These are phyloP conservation scores for Alternaria sp. DNA, from an alignment of 2,329 filamentous ascomycete genomes.

Conservation along the genomic window DNA sequence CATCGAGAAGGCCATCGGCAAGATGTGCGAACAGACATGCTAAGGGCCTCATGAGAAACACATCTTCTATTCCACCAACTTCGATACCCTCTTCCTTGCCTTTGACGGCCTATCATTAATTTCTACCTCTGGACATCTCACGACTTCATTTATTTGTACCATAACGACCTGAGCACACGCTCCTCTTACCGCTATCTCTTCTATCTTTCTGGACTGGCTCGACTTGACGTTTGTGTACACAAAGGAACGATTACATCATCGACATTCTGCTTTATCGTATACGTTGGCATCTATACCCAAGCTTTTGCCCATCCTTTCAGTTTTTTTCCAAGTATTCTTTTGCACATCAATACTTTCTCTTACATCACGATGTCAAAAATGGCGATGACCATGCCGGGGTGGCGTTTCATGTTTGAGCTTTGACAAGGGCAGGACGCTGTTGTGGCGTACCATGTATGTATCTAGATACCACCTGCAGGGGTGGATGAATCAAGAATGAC, in stretches of 20 bases:
- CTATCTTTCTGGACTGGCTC: conserved; percentile 17
- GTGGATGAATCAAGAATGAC: conserved; percentile 33
- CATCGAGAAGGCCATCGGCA: conserved; percentile 53
- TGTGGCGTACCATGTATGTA: conserved; percentile 37
- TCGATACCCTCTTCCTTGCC: conserved; percentile 20
- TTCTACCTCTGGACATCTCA: conserved; percentile 12
- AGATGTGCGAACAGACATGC: conserved; percentile 54
- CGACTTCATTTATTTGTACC: conserved; percentile 29
- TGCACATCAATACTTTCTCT: conserved; percentile 23
- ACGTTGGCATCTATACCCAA: conserved; percentile 16
- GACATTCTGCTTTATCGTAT: conserved; percentile 14
- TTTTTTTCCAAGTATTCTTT: conserved; percentile 17
- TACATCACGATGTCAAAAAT: conserved; percentile 18
- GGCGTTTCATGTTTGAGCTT: conserved; percentile 39
- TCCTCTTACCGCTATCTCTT: conserved; percentile 23
- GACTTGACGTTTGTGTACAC: conserved; percentile 18
- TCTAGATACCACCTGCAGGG: conserved; percentile 32
- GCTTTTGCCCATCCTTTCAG: conserved; percentile 4
- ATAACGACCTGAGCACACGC: conserved; percentile 39
- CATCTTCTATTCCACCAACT: conserved; percentile 11
- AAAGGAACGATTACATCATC: conserved; percentile 11
- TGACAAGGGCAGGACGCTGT: conserved; percentile 23
- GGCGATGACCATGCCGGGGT: conserved; percentile 23
- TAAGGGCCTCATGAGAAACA: conserved; percentile 28
- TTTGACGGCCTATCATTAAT: conserved; percentile 36